phyloP scores from a whole-genome alignment of 306 rosid species.

The Alnus rubra region DNA sequence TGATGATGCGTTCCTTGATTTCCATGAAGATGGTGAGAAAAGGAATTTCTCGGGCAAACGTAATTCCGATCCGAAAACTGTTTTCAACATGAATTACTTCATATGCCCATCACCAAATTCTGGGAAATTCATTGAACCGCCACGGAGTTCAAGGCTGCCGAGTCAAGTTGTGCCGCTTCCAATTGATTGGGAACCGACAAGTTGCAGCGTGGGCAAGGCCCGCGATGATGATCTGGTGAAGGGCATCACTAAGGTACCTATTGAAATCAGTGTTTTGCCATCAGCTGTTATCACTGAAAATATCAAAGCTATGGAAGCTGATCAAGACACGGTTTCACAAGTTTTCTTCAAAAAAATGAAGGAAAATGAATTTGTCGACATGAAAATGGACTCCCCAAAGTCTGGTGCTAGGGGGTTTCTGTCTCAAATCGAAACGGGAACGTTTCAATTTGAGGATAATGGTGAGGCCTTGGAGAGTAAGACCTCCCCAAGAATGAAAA shows the following conservation, averaged over 20 bases:
- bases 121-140: constrained; percentile 18
- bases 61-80: constrained; percentile 34
- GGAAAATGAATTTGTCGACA: constrained; percentile 80
- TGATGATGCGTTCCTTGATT: constrained; percentile 58
- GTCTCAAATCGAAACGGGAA: constrained; percentile 40
- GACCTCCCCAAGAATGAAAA: constrained; percentile 50
- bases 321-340: constrained; percentile 47
- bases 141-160: constrained; percentile 29
- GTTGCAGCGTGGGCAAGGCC: constrained; percentile 3
- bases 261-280: constrained; percentile 19
- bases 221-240: constrained; percentile 26
- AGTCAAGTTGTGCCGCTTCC: constrained; percentile 39
- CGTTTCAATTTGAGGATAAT: constrained; percentile 42
- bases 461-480: constrained; percentile 39
- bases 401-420: constrained; percentile 42
- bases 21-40: constrained; percentile 49
- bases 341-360: constrained; percentile 56
- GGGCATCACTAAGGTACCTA: constrained; percentile 18
- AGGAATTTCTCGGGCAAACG: constrained; percentile 30
- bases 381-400: constrained; percentile 72
- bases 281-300: constrained; percentile 18
- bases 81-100: constrained; percentile 54
- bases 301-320: constrained; percentile 32
- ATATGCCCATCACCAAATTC: constrained; percentile 50
- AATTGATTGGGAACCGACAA: constrained; percentile 41